phyloP scores from a whole-genome alignment of 371 early-diverging fungal species.

The Mucor racemosus region DNA sequence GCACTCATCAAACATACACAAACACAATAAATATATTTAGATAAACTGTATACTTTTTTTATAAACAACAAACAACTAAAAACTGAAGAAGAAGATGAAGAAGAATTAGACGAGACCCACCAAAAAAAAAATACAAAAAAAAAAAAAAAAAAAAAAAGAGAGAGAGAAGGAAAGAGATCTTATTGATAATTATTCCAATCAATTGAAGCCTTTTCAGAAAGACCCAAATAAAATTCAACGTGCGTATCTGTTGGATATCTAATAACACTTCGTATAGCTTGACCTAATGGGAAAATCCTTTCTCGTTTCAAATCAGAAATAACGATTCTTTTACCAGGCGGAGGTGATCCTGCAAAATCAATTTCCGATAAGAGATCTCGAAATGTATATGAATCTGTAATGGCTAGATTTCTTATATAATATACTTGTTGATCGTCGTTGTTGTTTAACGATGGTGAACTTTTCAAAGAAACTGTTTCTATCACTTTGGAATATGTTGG shows the following conservation, averaged over 20 bases:
- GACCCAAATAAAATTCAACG: constrained; percentile 47
- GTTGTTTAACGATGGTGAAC: constrained; percentile 1
- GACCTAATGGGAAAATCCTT: constrained; percentile 46
- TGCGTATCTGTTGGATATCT: constrained; percentile 38
- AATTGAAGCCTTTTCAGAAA: constrained; percentile 47
- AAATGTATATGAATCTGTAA: constrained; percentile 57
- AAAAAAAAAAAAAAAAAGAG: background rate
- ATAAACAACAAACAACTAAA: background rate
- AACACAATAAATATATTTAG: constrained; percentile 5
- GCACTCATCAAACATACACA: background rate
- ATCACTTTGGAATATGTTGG: constrained; percentile 26
- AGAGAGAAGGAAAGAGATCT: background rate
- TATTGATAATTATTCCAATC: constrained; percentile 42
- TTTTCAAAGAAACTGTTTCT: constrained; percentile 52
- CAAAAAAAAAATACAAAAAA: too few species aligned
- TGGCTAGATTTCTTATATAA: constrained; percentile 52
- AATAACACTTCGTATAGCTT: constrained; percentile 50
- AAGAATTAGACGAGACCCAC: background rate
- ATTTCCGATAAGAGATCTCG: constrained; percentile 47
- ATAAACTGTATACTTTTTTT: background rate
- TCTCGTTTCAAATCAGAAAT: constrained; percentile 45
- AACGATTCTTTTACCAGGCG: constrained; percentile 52
- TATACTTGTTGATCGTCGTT: constrained; percentile 23
- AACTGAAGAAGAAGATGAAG: background rate
- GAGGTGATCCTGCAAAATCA: constrained; percentile 49